Evolutionary conservation across 2,329 filamentous ascomycete species (phyloP).

Genomic region (Orbilia ellipsospora): DNA sequence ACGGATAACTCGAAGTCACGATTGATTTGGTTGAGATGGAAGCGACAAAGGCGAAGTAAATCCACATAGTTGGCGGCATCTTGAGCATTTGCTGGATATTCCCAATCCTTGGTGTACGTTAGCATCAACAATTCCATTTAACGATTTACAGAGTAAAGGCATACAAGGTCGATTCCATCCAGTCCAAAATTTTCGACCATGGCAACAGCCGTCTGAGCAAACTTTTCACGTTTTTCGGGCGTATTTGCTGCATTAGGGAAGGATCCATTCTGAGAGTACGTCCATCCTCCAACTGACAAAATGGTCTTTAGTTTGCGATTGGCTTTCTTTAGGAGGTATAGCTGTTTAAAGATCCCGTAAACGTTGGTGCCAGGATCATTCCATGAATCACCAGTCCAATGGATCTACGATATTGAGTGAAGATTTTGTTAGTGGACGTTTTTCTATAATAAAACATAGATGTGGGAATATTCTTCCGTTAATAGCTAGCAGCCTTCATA

Average conservation of each 20-base stretch:
- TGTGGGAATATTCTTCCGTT: no score
- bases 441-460: no score
- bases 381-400: conserved; percentile 40
- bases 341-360: conserved; percentile 81
- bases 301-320: conserved; percentile 81
- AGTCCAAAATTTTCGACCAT: conserved; percentile 85
- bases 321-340: conserved; percentile 78
- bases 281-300: conserved; percentile 88
- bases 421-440: no score
- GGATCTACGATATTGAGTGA: conserved; percentile 18
- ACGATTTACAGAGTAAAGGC: not conserved
- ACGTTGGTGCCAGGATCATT: conserved; percentile 67
- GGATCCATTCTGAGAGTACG: conserved; percentile 72
- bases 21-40: conserved; percentile 69
- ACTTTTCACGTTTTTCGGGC: conserved; percentile 70
- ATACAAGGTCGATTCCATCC: conserved; percentile 72
- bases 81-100: conserved; percentile 60
- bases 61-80: conserved; percentile 72
- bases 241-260: conserved; percentile 75
- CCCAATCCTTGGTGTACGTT: conserved; percentile 45
- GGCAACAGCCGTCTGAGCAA: conserved; percentile 77
- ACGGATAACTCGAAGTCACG: conserved; percentile 67
- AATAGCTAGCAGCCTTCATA: no score
- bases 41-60: conserved; percentile 70
- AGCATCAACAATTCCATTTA: no score